A percentile compares a stretch with the other conserved stretches of the same genome.
These are phyloP conservation scores for Boletus fagicola DNA, from an alignment of 768 basidiomycete species.

Conservation along the genomic window DNA sequence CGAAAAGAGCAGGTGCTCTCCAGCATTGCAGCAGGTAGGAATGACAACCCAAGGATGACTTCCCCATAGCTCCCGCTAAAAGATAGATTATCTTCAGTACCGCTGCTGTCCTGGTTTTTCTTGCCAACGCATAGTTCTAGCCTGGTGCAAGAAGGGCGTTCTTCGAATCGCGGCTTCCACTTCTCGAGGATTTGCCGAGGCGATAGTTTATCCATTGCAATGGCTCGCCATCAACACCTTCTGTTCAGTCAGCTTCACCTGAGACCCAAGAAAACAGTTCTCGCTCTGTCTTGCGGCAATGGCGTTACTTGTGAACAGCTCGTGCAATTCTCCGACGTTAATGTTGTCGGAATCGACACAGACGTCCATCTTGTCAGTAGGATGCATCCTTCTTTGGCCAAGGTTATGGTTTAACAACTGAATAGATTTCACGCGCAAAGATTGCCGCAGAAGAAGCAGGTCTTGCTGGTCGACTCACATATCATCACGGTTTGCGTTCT, in stretches of 20 bases:
- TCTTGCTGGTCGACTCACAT: constrained; percentile 1
- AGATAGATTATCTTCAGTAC: not conserved
- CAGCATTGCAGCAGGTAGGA: not conserved
- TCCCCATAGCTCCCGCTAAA: not conserved
- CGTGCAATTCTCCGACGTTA: constrained; percentile 6
- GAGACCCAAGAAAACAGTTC: constrained; percentile 5
- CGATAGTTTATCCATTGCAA: constrained; percentile 6
- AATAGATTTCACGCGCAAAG: constrained; percentile 3
- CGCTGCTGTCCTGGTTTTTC: not conserved
- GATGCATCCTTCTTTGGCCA: not conserved
- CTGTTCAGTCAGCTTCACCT: constrained; percentile 10
- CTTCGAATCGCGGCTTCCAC: not conserved
- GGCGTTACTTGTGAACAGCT: constrained; percentile 1
- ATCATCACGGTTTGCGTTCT: constrained; percentile 3
- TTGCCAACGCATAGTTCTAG: not conserved
- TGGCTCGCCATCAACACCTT: constrained; percentile 10
- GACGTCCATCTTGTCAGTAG: constrained; percentile 1
- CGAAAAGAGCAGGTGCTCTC: not conserved
- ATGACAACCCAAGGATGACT: not conserved
- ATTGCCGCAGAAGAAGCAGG: not conserved
- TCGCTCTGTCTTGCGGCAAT: constrained; percentile 6
- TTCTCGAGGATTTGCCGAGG: constrained; percentile 9
- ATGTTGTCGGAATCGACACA: constrained; percentile 8
- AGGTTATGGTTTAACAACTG: not conserved
- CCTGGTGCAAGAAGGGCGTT: not conserved